phyloP scores from a whole-genome alignment of 768 basidiomycete genomes.

The Mycena polygramma region DNA sequence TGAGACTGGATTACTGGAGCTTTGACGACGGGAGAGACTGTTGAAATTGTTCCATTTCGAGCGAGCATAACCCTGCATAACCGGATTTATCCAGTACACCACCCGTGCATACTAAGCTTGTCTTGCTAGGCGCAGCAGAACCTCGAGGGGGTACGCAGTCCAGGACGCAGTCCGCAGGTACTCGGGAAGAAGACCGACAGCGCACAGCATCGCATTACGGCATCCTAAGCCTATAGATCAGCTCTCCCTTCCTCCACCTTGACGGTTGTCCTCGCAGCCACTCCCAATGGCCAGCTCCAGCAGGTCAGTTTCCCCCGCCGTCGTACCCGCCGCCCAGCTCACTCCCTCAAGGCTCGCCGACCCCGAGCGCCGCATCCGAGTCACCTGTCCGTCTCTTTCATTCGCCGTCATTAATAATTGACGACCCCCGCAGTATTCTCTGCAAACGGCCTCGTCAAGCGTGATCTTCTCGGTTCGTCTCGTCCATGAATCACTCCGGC shows the following conservation, averaged over 20 bases:
- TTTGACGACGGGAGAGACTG: no score
- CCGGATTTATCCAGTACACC: no score
- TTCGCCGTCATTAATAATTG: conserved; percentile 20
- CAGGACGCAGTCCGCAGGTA: no score
- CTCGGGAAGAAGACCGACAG: no score
- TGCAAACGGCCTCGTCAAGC: conserved; percentile 80
- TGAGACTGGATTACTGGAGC: no score
- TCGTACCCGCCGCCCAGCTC: conserved; percentile 25
- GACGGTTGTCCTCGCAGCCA: conserved; percentile 14
- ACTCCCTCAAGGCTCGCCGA: conserved; percentile 55
- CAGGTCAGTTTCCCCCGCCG: conserved; percentile 47
- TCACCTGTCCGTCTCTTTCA: conserved; percentile 57
- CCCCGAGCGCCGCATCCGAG: conserved; percentile 62
- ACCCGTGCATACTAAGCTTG: no score
- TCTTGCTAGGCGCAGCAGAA: no score
- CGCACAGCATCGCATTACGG: no score
- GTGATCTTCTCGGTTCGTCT: conserved; percentile 72
- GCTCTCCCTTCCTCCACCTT: background rate
- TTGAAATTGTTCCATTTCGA: no score
- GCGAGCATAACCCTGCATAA: no score
- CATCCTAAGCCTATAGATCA: no score
- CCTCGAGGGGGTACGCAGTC: no score
- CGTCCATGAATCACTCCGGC: background rate
- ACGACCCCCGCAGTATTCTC: conserved; percentile 70
- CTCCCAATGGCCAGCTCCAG: conserved; percentile 42